Conservation (phyloP, 148 eudicot genomes). For the Chenopodium formosanum region DNA sequence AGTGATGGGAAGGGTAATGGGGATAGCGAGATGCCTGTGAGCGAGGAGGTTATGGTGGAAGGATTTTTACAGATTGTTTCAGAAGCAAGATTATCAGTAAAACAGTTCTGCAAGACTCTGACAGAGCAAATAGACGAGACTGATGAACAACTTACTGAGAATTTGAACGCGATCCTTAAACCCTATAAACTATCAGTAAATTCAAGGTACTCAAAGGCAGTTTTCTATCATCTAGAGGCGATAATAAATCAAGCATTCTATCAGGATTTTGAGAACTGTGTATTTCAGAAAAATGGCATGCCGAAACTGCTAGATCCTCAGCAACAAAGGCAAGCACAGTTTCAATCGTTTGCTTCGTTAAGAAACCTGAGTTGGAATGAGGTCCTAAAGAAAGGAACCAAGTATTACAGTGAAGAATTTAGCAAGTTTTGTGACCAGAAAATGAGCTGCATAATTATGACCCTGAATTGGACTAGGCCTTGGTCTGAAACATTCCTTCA, state of each 20-base stretch:
- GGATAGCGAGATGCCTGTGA: slow-evolving; percentile 56
- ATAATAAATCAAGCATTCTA: slow-evolving; percentile 71
- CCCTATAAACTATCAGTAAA: slow-evolving; percentile 63
- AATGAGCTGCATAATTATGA: slow-evolving; percentile 65
- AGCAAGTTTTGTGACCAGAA: slow-evolving; percentile 94
- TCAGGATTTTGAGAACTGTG: slow-evolving; percentile 86
- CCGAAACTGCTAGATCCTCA: slow-evolving; percentile 70
- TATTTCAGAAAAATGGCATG: slow-evolving; percentile 70
- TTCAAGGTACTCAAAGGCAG: slow-evolving; percentile 63
- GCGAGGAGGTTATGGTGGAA: slow-evolving; percentile 78
- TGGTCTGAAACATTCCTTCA: slow-evolving; percentile 95
- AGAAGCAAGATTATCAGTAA: slow-evolving; percentile 79
- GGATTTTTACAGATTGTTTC: slow-evolving; percentile 90
- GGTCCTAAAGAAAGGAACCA: slow-evolving; percentile 84
- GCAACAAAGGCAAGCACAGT: slow-evolving; percentile 60
- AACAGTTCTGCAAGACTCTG: slow-evolving; percentile 77
- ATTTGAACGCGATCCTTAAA: slow-evolving; percentile 54
- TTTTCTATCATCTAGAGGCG: slow-evolving; percentile 76
- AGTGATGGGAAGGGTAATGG: slow-evolving; percentile 21
- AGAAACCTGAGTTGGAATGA: slow-evolving; percentile 89
- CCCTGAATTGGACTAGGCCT: slow-evolving; percentile 71
- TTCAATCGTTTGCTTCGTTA: slow-evolving; percentile 62
- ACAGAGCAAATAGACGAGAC: slow-evolving; percentile 62
- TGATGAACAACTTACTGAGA: slow-evolving; percentile 51
- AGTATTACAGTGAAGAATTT: slow-evolving; percentile 84